A percentile compares a stretch with the other conserved stretches of the same genome.
phyloP scores from a whole-genome alignment of 202 grass and related monocot genomes.

The Bolboschoenoplectus hybrid region DNA sequence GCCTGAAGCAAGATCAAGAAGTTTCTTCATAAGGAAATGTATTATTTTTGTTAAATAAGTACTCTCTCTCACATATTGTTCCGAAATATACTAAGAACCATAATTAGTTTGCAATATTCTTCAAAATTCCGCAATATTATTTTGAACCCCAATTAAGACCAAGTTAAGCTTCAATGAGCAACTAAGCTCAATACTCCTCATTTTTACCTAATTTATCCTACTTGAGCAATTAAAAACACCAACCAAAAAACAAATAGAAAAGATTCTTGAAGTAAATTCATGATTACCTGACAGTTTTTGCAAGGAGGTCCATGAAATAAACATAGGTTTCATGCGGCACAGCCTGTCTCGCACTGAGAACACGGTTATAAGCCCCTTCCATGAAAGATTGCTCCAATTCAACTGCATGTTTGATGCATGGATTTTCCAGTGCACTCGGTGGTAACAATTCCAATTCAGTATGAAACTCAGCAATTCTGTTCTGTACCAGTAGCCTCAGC shows the following conservation, averaged over 20 bases:
- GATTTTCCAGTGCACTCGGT: constrained; percentile 54
- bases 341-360: constrained; percentile 44
- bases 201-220: not conserved
- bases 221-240: not conserved
- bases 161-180: not conserved
- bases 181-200: not conserved
- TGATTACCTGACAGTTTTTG: constrained; percentile 60
- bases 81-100: not conserved
- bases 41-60: not conserved
- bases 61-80: not conserved
- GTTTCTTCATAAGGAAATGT: not conserved
- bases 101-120: constrained; percentile 3
- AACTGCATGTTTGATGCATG: constrained; percentile 79
- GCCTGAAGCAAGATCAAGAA: constrained; percentile 1
- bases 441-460: constrained; percentile 80
- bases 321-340: constrained; percentile 76
- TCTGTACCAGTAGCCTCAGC: constrained; percentile 71
- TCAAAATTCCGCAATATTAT: not conserved
- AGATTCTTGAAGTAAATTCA: not conserved
- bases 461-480: constrained; percentile 85
- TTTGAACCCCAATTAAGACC: not conserved
- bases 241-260: not conserved
- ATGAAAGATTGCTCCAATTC: constrained; percentile 85
- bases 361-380: constrained; percentile 71
- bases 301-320: constrained; percentile 71